Base-by-base conservation (phyloP, 2,329 filamentous ascomycete species). In the Cercospora sesami region DNA sequence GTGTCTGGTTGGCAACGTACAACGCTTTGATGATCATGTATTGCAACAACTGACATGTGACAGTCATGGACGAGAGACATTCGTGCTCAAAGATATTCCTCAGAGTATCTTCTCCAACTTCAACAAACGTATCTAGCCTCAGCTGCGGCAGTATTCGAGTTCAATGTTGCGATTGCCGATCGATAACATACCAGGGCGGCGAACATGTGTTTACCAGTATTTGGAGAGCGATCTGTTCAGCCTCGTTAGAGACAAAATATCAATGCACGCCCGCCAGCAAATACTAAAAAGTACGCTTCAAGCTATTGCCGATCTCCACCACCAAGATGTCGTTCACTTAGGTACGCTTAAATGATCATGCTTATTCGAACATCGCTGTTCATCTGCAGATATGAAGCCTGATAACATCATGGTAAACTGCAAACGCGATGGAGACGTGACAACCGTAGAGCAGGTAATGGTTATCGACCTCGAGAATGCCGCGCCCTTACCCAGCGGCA, bases 381-480 rank as follows among this genome's bases (percentile, higher is more conserved):
- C 5, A 51, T 26, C 14, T 23, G 9, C 58, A 77, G 75, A 78
- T 63, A 60, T 78, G 33, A 78, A 78, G 58, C 71, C 76, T 5
- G 72, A 78, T 65, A 77, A 78, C 57, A 68, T 78, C 48, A 64
- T 78, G 72, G 70, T 75, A 33, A 55, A 76, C 51, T 63, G 60
- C 39, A 70, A 59, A 64, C 69, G 59, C 23, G 9, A 72, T 5
- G 67, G 57, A 16, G 5, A 71, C 62, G 65, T 71, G 1, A 53
- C 72, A 1, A 58, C 63, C 30, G 51, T 76, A 18, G 69, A 76
- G 42, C 36, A 69, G 55, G 75, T 75, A 1, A 73, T 76, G 39
- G 51, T 78, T 26, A 71, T 65, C 21, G 76, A 78, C 64, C 64
- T 79, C 26, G 75, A 79, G 60, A 78, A 78, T 68, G 76, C 78